Percentiles rank a stretch among this genome's conserved stretches.
Conservation (phyloP, 2,329 filamentous ascomycete species). For the Botryosphaeria agaves region DNA sequence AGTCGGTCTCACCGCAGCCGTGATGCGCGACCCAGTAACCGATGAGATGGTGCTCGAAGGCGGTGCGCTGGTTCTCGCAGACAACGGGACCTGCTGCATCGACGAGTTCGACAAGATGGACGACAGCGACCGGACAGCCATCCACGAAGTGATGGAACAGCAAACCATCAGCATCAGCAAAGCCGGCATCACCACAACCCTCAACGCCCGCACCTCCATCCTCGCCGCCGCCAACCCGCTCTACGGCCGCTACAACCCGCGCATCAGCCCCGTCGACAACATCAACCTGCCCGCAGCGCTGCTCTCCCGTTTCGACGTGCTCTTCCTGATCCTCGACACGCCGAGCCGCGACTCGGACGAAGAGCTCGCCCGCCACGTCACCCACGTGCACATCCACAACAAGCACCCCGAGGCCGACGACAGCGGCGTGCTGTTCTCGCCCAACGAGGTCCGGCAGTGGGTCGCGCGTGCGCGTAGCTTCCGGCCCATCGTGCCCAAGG, state of each 20-base stretch:
- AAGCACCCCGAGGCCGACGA: slow-evolving; percentile 57
- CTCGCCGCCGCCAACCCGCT: slow-evolving; percentile 92
- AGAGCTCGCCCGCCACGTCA: slow-evolving; percentile 86
- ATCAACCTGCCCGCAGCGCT: slow-evolving; percentile 97
- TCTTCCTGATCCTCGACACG: slow-evolving; percentile 93
- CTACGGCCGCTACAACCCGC: slow-evolving; percentile 95
- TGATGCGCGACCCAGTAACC: slow-evolving; percentile 70
- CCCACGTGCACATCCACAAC: slow-evolving; percentile 94
- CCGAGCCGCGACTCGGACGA: slow-evolving; percentile 80
- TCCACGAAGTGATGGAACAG: slow-evolving; percentile 81
- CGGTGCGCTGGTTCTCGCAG: slow-evolving; percentile 60
- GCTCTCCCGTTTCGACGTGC: slow-evolving; percentile 88
- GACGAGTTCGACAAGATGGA: slow-evolving; percentile 87
- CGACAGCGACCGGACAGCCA: slow-evolving; percentile 64
- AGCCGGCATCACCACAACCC: slow-evolving; percentile 88
- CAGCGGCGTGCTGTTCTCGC: slow-evolving; percentile 66
- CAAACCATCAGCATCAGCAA: slow-evolving; percentile 77
- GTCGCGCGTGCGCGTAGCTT: slow-evolving; percentile 83
- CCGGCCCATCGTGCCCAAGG: slow-evolving; percentile 69
- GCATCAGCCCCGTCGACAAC: slow-evolving; percentile 93
- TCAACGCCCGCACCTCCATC: slow-evolving; percentile 92
- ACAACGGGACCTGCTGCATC: slow-evolving; percentile 75
- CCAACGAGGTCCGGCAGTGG: slow-evolving; percentile 88
- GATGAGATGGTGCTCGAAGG: slow-evolving; percentile 75
- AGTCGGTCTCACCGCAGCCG: slow-evolving; percentile 66